Conservation (phyloP, 148 eudicot species). For the Vaccinium vitisidaea region DNA sequence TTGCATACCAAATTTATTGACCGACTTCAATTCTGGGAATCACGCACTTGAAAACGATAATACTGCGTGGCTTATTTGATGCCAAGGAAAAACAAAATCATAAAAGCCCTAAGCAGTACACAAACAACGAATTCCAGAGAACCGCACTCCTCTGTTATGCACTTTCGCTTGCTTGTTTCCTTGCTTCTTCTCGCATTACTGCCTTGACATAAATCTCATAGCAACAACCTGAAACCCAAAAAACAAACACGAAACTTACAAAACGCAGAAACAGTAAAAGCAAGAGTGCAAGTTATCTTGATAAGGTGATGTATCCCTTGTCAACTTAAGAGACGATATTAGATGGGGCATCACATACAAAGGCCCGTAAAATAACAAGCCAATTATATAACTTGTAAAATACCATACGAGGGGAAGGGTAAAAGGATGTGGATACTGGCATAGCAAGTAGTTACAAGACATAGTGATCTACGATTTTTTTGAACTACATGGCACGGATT, state of each 20-base stretch:
- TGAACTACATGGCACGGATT: background rate
- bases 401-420: background rate
- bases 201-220: constrained; percentile 79
- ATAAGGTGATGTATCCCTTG: background rate
- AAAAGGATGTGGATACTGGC: background rate
- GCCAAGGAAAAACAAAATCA: background rate
- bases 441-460: background rate
- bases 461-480: background rate
- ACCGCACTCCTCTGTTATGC: constrained; percentile 19
- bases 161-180: constrained; percentile 37
- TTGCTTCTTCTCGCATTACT: constrained; percentile 54
- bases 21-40: background rate
- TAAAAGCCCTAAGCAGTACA: background rate
- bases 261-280: background rate
- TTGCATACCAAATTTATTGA: no score
- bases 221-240: constrained; percentile 64
- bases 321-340: background rate
- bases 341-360: background rate
- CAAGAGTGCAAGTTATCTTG: background rate
- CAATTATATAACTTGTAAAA: background rate
- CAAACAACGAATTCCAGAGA: background rate
- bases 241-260: background rate
- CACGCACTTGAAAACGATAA: background rate
- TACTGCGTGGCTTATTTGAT: background rate
- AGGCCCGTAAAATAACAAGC: background rate